Conservation (phyloP, 352 stramenopile species). For the Halophytophthora batemanensis region DNA sequence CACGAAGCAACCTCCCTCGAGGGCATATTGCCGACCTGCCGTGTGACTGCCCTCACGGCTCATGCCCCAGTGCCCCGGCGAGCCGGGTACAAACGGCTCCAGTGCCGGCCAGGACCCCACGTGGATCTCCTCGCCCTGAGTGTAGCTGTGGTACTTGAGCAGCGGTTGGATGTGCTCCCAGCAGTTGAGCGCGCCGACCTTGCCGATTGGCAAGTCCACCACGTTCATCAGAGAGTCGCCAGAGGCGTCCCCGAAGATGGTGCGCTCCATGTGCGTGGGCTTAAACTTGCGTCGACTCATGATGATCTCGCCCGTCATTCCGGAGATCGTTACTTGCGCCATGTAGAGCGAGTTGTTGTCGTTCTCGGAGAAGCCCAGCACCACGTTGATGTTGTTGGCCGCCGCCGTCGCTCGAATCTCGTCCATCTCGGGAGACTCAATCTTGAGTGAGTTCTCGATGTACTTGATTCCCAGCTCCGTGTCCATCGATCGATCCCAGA, state of each 20-base stretch:
- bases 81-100: conserved; percentile 19
- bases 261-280: conserved; percentile 20
- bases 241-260: conserved; percentile 17
- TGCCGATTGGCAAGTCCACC: conserved; percentile 18
- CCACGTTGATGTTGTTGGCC: conserved; percentile 22
- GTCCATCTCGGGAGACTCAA: conserved; percentile 24
- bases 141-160: conserved; percentile 26
- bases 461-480: conserved; percentile 15
- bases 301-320: conserved; percentile 14
- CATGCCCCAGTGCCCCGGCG: conserved; percentile 17
- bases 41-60: conserved; percentile 12
- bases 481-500: conserved; percentile 16
- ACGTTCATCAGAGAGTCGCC: conserved; percentile 23
- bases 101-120: conserved; percentile 18
- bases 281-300: conserved; percentile 29
- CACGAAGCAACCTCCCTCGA: conserved; percentile 23
- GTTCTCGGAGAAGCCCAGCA: conserved; percentile 28
- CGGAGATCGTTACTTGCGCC: conserved; percentile 18
- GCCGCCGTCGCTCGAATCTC: conserved; percentile 17
- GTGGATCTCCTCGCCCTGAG: conserved; percentile 21
- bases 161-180: conserved; percentile 19
- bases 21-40: conserved; percentile 11
- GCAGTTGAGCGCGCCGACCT: conserved; percentile 21
- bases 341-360: conserved; percentile 30
- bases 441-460: conserved; percentile 15